Conservation (phyloP, 2,329 filamentous ascomycete genomes). For the Xylaria sp. region DNA sequence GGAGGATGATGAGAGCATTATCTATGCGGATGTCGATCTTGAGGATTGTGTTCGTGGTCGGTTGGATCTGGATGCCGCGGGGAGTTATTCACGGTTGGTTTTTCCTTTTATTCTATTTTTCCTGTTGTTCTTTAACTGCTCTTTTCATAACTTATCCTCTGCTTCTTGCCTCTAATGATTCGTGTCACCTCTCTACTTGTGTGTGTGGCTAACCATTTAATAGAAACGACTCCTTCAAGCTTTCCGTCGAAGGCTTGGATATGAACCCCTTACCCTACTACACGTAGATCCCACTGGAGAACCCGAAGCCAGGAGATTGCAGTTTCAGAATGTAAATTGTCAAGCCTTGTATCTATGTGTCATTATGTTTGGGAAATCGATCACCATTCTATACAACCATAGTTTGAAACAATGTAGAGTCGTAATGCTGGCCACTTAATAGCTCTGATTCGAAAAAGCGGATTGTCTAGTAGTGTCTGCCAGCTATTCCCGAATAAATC, state of each 20-base stretch:
- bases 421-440: neutral
- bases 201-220: conserved; percentile 28
- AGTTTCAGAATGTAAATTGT: neutral
- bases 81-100: conserved; percentile 81
- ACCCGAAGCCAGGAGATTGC: neutral
- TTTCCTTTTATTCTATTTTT: neutral
- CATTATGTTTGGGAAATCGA: neutral
- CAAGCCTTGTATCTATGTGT: neutral
- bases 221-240: conserved; percentile 70
- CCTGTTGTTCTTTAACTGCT: neutral
- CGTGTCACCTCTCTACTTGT: neutral
- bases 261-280: conserved; percentile 66
- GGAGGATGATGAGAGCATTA: conserved; percentile 76
- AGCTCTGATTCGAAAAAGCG: neutral
- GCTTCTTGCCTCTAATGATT: conserved; percentile 14
- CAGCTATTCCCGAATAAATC: neutral
- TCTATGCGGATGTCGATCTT: conserved; percentile 81
- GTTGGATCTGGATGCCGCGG: conserved; percentile 84
- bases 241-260: conserved; percentile 68
- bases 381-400: neutral
- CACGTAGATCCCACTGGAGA: neutral
- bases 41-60: conserved; percentile 86
- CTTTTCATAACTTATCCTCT: neutral
- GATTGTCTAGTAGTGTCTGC: conserved; percentile 1
- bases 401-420: neutral